A percentile compares a stretch with the other conserved stretches of the same genome.
Conservation (phyloP, 2,329 filamentous ascomycete species). For the Tricladium varicosporioides region DNA sequence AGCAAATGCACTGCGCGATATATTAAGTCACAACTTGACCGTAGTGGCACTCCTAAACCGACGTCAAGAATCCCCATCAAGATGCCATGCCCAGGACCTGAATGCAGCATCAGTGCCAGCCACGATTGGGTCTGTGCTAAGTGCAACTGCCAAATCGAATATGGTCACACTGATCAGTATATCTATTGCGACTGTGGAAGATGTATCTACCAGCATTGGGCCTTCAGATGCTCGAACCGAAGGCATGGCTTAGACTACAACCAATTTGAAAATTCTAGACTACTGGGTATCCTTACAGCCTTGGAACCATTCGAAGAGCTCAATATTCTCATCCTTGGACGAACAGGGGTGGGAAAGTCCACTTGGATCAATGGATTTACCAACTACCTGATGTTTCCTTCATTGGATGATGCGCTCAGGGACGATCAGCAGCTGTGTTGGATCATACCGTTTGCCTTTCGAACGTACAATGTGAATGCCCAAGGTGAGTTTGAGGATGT, state of each 20-base stretch:
- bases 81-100: background rate
- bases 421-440: too few relatives aligned
- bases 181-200: slow-evolving; percentile 39
- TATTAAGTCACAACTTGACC: background rate
- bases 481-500: too few relatives aligned
- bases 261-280: background rate
- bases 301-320: too few relatives aligned
- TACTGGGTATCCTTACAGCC: too few relatives aligned
- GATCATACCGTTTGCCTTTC: too few relatives aligned
- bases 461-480: too few relatives aligned
- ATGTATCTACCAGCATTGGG: slow-evolving; percentile 21
- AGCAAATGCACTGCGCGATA: background rate
- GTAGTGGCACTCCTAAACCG: background rate
- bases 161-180: slow-evolving; percentile 27
- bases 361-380: too few relatives aligned
- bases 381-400: too few relatives aligned
- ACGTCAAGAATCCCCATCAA: background rate
- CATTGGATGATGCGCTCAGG: too few relatives aligned
- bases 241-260: background rate
- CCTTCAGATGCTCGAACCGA: slow-evolving; percentile 27
- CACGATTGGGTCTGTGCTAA: background rate
- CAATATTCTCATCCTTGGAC: too few relatives aligned
- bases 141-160: slow-evolving; percentile 20
- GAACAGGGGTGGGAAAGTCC: too few relatives aligned
- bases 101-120: background rate